Evolutionary conservation across 495 filamentous ascomycete species (phyloP).

Genomic region (Penicillium macrosclerotiorum): DNA sequence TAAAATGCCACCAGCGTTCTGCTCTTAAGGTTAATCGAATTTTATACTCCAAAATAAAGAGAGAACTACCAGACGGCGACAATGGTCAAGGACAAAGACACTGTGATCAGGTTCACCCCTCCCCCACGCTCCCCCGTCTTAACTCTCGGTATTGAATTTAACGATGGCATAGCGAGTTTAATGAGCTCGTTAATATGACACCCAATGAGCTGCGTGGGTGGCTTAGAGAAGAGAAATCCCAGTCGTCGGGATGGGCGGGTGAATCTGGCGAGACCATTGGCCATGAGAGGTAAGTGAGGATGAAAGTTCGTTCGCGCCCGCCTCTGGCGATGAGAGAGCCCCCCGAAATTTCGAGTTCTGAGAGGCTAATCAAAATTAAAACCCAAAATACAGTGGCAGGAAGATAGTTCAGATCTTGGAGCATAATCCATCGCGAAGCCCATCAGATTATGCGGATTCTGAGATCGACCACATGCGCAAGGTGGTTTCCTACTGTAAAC

Average conservation of each 20-base stretch:
- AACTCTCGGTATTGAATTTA: constrained; percentile 11
- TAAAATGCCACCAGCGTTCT: too few relatives aligned
- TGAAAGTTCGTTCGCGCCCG: too few relatives aligned
- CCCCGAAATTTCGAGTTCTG: too few relatives aligned
- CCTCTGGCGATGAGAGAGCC: too few relatives aligned
- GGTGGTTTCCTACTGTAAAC: constrained; percentile 62
- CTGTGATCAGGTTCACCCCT: constrained; percentile 52
- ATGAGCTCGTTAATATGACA: constrained; percentile 67
- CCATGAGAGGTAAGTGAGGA: constrained; percentile 56
- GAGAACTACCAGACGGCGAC: constrained; percentile 14
- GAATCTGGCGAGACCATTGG: constrained; percentile 62
- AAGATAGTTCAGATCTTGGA: constrained; percentile 64
- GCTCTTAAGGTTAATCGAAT: too few relatives aligned
- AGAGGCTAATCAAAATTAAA: neutral
- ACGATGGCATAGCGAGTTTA: constrained; percentile 57
- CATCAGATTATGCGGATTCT: constrained; percentile 49
- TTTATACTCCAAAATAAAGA: too few relatives aligned
- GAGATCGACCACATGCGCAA: constrained; percentile 65
- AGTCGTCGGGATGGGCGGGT: constrained; percentile 56
- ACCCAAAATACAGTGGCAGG: constrained; percentile 44
- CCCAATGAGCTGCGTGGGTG: constrained; percentile 58
- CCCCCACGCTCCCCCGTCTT: constrained; percentile 6
- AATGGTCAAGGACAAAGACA: constrained; percentile 59
- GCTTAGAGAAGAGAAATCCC: constrained; percentile 55
- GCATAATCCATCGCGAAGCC: constrained; percentile 57